Evolutionary conservation across 345 rosid species (phyloP).

Genomic region (Eucalyptus pauciflora): DNA sequence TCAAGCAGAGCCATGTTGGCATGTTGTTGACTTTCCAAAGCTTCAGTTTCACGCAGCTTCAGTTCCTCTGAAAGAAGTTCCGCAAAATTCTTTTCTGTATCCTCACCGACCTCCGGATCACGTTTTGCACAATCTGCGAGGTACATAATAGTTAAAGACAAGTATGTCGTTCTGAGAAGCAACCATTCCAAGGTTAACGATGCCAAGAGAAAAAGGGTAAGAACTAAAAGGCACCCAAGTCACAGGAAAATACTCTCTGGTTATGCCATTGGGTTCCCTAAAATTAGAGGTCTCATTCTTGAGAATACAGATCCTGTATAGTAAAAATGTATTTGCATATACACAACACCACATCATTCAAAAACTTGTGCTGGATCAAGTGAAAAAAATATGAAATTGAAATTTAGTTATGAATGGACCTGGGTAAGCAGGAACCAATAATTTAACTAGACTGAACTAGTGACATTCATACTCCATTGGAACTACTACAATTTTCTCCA

Average conservation of each 20-base stretch:
- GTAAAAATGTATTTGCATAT: background rate
- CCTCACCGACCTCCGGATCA: constrained; percentile 79
- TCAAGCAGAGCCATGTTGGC: constrained; percentile 74
- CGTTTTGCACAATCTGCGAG: constrained; percentile 70
- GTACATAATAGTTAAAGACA: background rate
- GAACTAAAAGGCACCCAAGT: background rate
- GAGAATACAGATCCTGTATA: background rate
- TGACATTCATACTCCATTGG: background rate
- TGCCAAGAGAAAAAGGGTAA: background rate
- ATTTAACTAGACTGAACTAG: background rate
- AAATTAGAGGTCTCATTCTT: background rate
- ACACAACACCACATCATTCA: background rate
- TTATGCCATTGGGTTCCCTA: background rate
- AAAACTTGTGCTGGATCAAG: background rate
- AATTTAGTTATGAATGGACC: background rate
- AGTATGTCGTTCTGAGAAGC: background rate
- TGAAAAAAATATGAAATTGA: background rate
- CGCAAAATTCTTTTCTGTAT: constrained; percentile 67
- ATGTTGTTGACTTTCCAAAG: constrained; percentile 60
- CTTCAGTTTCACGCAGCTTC: constrained; percentile 70
- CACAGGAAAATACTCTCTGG: background rate
- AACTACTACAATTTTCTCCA: background rate
- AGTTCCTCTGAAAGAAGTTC: constrained; percentile 77
- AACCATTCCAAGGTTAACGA: background rate
- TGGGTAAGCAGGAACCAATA: background rate